These are phyloP conservation scores for Phylloporus sp. DNA, from an alignment of 1,284 basidiomycete species.

Conservation along the genomic window DNA sequence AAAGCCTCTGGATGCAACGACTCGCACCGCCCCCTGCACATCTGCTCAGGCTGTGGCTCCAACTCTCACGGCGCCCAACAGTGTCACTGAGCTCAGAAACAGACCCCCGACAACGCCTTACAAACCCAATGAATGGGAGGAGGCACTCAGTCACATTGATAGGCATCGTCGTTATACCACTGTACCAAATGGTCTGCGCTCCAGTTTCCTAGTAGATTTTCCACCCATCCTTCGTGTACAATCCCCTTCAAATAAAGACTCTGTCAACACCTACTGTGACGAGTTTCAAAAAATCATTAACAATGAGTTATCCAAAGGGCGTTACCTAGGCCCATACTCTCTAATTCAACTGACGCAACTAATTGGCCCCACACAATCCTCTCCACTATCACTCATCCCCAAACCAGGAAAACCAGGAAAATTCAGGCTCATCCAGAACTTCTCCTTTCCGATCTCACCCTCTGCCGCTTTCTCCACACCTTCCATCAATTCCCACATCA, in stretches of 20 bases:
- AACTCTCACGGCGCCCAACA: slow-evolving; percentile 13
- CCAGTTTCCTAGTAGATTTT: slow-evolving; percentile 18
- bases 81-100: slow-evolving; percentile 37
- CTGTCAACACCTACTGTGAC: neutral
- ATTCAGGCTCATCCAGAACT: neutral
- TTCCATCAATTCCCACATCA: neutral
- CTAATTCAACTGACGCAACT: neutral
- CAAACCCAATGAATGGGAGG: slow-evolving; percentile 31
- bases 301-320: slow-evolving; percentile 5
- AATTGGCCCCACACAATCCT: slow-evolving; percentile 13
- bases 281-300: slow-evolving; percentile 1
- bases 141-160: neutral
- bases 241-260: neutral
- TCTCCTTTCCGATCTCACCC: neutral
- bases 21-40: too few species aligned
- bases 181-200: neutral
- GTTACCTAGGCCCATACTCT: neutral
- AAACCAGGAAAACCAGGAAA: slow-evolving; percentile 7
- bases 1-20: too few species aligned
- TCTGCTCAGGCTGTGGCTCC: too few species aligned
- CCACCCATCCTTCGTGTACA: slow-evolving; percentile 14
- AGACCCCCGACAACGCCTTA: slow-evolving; percentile 33
- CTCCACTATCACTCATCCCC: slow-evolving; percentile 14
- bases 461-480: neutral
- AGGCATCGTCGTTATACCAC: neutral